phyloP scores from a whole-genome alignment of 768 basidiomycete genomes.

The Phaeotremella skinneri region DNA sequence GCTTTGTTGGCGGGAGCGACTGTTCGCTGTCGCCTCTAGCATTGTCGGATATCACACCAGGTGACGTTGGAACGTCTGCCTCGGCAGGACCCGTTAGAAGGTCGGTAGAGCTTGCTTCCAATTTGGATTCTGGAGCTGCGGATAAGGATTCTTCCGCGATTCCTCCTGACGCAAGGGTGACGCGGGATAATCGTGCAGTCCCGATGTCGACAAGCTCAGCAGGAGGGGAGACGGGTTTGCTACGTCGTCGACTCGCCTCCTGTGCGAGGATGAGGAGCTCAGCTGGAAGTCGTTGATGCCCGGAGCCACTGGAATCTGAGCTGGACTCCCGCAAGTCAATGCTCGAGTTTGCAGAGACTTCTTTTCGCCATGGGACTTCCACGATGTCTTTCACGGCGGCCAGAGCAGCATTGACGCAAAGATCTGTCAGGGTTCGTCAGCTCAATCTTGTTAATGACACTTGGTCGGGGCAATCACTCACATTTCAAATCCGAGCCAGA shows the following conservation, averaged over 20 bases:
- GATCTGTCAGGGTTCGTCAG: conserved; percentile 57
- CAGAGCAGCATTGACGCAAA: conserved; percentile 88
- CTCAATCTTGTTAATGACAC: background rate
- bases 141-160: no score
- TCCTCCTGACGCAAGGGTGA: no score
- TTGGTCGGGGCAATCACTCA: conserved; percentile 53
- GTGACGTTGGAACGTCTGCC: no score
- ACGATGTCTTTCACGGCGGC: conserved; percentile 85
- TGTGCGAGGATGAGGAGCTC: background rate
- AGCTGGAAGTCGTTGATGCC: background rate
- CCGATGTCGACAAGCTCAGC: background rate
- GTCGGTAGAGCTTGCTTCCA: no score
- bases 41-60: no score
- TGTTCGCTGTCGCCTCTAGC: no score
- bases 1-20: background rate
- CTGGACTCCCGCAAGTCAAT: background rate
- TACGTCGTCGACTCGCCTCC: background rate
- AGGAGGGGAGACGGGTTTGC: background rate
- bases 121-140: no score
- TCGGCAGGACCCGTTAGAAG: no score
- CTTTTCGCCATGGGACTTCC: conserved; percentile 67
- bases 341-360: conserved; percentile 14
- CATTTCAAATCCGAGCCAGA: conserved; percentile 95
- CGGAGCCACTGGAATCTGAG: background rate
- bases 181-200: background rate